A percentile compares a stretch with the other conserved stretches of the same genome.
phyloP scores from a whole-genome alignment of 345 rosid genomes.

The Reutealis trisperma region DNA sequence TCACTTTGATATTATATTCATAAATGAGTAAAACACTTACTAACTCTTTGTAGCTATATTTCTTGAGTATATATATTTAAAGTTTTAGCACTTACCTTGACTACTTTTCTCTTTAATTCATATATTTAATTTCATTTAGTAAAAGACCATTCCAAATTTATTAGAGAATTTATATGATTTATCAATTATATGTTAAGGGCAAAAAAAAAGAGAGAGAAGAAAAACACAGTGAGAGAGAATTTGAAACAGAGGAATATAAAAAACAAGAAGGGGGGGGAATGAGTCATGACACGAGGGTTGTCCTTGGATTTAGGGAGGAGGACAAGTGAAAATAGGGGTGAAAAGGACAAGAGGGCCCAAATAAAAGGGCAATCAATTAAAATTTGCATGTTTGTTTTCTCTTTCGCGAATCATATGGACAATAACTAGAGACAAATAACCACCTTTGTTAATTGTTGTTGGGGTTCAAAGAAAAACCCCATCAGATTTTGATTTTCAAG shows the following conservation, averaged over 20 bases:
- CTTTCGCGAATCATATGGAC: background rate
- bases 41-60: too few relatives aligned
- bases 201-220: too few relatives aligned
- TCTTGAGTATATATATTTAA: too few relatives aligned
- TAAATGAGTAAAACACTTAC: too few relatives aligned
- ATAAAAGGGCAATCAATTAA: background rate
- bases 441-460: background rate
- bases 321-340: background rate
- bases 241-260: background rate
- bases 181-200: background rate
- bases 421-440: background rate
- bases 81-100: too few relatives aligned
- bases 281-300: constrained; percentile 1
- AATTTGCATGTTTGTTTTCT: background rate
- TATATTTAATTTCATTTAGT: too few relatives aligned
- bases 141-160: too few relatives aligned
- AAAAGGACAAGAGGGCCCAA: background rate
- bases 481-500: too few relatives aligned
- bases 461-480: background rate
- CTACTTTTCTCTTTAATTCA: too few relatives aligned
- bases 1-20: too few relatives aligned
- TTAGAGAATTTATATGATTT: too few relatives aligned
- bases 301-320: background rate
- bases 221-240: background rate
- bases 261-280: too few relatives aligned